Conservation (phyloP, 306 rosid species). For the Quercus variabilis region DNA sequence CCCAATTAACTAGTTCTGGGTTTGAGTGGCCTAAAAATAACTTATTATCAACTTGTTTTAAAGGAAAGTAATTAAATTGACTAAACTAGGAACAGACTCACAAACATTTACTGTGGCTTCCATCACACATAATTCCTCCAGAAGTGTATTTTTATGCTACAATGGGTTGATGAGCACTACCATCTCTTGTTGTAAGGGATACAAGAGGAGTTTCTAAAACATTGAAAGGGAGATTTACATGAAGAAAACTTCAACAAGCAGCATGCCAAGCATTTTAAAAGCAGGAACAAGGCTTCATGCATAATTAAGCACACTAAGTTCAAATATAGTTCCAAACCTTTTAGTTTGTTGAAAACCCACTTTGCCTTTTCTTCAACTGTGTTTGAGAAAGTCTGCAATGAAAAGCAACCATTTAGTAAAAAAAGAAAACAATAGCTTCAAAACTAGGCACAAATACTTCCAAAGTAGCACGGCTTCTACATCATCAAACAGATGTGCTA, state of each 20-base stretch:
- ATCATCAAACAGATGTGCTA: neutral
- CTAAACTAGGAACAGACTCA: neutral
- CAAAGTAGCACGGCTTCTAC: neutral
- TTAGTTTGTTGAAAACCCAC: slow-evolving; percentile 93
- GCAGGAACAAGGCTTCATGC: neutral
- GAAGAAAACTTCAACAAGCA: neutral
- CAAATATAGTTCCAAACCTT: slow-evolving; percentile 46
- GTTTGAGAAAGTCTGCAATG: slow-evolving; percentile 75
- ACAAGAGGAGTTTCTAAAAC: neutral
- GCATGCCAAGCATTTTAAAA: neutral
- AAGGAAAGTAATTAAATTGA: neutral
- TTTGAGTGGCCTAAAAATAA: neutral
- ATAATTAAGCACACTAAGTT: neutral
- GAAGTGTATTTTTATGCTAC: neutral
- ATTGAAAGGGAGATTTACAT: neutral
- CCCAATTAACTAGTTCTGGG: neutral
- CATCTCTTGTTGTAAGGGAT: neutral
- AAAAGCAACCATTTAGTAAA: slow-evolving; percentile 7
- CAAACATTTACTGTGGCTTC: neutral
- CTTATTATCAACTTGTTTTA: neutral
- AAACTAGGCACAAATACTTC: neutral
- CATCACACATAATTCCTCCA: neutral
- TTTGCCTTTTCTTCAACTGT: slow-evolving; percentile 97
- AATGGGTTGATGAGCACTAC: neutral
- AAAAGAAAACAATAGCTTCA: slow-evolving; percentile 8